Conservation (phyloP, 2,329 filamentous ascomycete species). For the Fusarium odoratissimum region DNA sequence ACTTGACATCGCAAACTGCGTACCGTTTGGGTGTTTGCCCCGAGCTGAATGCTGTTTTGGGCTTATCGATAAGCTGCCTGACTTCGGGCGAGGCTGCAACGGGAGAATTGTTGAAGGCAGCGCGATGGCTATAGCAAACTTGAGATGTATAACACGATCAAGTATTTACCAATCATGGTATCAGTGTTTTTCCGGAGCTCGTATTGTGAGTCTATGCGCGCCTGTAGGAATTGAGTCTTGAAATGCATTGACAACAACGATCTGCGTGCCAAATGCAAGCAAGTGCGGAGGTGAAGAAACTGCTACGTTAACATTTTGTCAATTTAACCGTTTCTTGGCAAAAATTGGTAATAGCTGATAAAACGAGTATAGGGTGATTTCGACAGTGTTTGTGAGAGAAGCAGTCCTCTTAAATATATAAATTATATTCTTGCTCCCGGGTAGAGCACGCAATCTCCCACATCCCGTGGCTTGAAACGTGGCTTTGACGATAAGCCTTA, state of each 20-base stretch:
- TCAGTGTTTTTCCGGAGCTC: neutral
- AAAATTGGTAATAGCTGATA: neutral
- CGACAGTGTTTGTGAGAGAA: neutral
- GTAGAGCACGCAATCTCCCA: neutral
- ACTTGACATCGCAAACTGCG: neutral
- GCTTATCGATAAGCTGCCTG: neutral
- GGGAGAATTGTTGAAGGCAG: neutral
- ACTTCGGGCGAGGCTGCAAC: neutral
- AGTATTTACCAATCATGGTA: neutral
- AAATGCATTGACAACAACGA: neutral
- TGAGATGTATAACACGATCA: neutral
- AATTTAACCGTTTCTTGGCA: neutral
- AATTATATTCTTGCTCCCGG: neutral
- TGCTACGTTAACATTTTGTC: neutral
- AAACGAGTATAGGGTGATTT: neutral
- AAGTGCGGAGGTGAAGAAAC: neutral
- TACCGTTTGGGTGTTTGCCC: neutral
- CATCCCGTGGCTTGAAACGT: neutral
- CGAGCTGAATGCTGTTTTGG: neutral
- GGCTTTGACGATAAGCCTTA: neutral
- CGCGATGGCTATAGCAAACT: neutral
- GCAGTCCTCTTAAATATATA: neutral
- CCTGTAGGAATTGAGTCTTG: conserved; percentile 2
- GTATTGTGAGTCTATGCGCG: neutral
- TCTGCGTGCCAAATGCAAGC: neutral